Percentiles rank a stretch among this genome's conserved stretches.
These are phyloP conservation scores for Crithidia acanthocephali DNA, from an alignment of 208 protist genomes.

Conservation along the genomic window DNA sequence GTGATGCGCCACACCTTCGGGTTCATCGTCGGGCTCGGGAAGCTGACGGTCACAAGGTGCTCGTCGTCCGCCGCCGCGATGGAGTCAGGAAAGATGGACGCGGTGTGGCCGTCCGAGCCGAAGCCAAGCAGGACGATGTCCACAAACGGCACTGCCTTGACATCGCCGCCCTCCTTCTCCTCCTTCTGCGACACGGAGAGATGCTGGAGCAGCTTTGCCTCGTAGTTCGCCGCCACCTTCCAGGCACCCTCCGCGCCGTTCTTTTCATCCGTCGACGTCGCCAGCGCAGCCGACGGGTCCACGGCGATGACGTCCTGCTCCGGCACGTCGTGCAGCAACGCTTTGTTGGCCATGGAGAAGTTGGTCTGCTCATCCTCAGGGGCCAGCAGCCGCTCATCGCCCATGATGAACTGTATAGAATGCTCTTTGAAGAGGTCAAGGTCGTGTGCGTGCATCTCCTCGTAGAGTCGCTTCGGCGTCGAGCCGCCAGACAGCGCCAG, in stretches of 20 bases:
- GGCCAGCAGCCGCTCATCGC: constrained; percentile 73
- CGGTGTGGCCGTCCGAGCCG: constrained; percentile 82
- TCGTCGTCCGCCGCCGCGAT: constrained; percentile 45
- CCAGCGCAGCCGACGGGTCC: constrained; percentile 39
- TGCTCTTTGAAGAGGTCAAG: constrained; percentile 43
- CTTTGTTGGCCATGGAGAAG: constrained; percentile 61
- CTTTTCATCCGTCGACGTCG: constrained; percentile 33
- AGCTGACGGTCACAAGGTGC: constrained; percentile 51
- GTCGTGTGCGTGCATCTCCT: constrained; percentile 48
- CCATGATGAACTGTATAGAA: constrained; percentile 61
- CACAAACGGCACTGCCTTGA: constrained; percentile 43
- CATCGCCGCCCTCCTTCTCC: constrained; percentile 7
- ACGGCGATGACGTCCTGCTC: constrained; percentile 43
- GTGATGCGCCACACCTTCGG: constrained; percentile 86
- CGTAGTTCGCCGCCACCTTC: constrained; percentile 46
- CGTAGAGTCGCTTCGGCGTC: constrained; percentile 67
- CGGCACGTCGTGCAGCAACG: constrained; percentile 64
- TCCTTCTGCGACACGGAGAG: constrained; percentile 9
- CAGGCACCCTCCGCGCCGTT: constrained; percentile 43
- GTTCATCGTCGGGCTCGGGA: constrained; percentile 75
- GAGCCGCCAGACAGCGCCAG: constrained; percentile 82
- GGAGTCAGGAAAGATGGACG: constrained; percentile 81
- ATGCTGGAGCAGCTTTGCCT: constrained; percentile 29
- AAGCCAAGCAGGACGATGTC: constrained; percentile 86
- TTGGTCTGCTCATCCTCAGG: constrained; percentile 60